Conservation (phyloP, 2,329 filamentous ascomycete genomes). For the Diaporthe vexans region DNA sequence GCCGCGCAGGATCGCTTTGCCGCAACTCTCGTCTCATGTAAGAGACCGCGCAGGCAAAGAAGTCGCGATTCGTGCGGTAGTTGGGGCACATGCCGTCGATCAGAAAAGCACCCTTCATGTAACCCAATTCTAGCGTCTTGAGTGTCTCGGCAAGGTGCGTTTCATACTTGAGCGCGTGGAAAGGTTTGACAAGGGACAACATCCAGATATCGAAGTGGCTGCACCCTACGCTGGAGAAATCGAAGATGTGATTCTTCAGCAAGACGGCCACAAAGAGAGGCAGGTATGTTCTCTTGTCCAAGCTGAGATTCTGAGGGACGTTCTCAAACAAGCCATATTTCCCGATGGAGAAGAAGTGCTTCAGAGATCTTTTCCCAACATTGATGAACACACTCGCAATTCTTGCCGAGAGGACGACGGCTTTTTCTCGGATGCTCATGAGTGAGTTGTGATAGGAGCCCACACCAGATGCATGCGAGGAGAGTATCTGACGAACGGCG, state of each 20-base stretch:
- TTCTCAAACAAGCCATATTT: conserved; percentile 66
- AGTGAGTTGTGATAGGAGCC: not conserved
- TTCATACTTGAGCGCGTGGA: conserved; percentile 61
- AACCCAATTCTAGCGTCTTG: conserved; percentile 56
- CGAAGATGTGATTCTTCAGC: conserved; percentile 60
- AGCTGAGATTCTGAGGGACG: conserved; percentile 54
- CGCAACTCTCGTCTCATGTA: conserved; percentile 65
- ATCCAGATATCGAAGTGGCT: conserved; percentile 67
- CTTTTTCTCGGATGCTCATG: conserved; percentile 51
- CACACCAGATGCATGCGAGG: not conserved
- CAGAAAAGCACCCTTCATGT: conserved; percentile 57
- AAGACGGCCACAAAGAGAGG: conserved; percentile 67
- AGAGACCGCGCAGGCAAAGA: conserved; percentile 64
- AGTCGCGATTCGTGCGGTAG: conserved; percentile 62
- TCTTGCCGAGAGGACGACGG: conserved; percentile 60
- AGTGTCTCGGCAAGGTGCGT: conserved; percentile 63
- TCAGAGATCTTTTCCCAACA: conserved; percentile 56
- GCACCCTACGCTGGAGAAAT: conserved; percentile 62
- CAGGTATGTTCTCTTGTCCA: conserved; percentile 60
- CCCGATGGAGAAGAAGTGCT: conserved; percentile 61
- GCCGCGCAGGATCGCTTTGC: conserved; percentile 52
- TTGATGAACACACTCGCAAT: conserved; percentile 61
- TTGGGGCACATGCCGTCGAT: conserved; percentile 56
- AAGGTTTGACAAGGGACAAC: conserved; percentile 65
- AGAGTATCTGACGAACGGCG: conserved; percentile 31